Evolutionary conservation across 208 protist genomes (phyloP), one percentile per base, ranked within the genome.

Genomic region (Trypanosoma mega): DNA sequence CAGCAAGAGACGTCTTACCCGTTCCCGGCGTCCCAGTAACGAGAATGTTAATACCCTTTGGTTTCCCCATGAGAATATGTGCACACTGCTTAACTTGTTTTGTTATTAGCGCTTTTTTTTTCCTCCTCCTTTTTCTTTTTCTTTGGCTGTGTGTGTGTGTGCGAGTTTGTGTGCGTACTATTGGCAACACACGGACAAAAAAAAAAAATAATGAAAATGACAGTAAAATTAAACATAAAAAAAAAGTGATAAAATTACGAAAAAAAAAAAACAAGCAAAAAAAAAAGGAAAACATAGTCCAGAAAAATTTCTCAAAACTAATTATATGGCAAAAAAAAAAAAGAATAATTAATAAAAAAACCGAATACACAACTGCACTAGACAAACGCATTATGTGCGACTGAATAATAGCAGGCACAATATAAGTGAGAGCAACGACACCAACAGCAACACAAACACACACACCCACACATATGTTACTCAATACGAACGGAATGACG

Each of bases 21-120:
- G 95, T 98, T 12, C 97, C 97, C 2, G 98, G 98, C 12, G 97
- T 99, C 20, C 97, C 97, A 12, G 94, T 98, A 51, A 97, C 82
- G 54, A 97, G 85, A 54, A 97, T 93, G 50, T 97, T 97, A 20
- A 92, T 76, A 39, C 80, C 80, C 21, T 80, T 81, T 21, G 88
- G 88, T 20, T 76, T 60, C 49, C 85, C 74, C 84, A 92, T 89
- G 14, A 56, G 34, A 3, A 39, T 30, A 3, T 57, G 0, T 9
- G 14, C 12, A 5, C 41, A 12, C 44, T n/a, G 34, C 43, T n/a
- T n/a, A n/a, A n/a, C n/a, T n/a, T n/a, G n/a, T n/a, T n/a, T n/a
- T n/a, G n/a, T n/a, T n/a, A n/a, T n/a, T n/a, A n/a, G n/a, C n/a
- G n/a, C n/a, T n/a, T n/a, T n/a, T n/a, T n/a, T n/a, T n/a, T n/a